Percentiles rank a stretch among this genome's conserved stretches.
These are phyloP conservation scores for Aegilops tauschii DNA, from an alignment of 176 grass and related monocot species.

Conservation along the genomic window DNA sequence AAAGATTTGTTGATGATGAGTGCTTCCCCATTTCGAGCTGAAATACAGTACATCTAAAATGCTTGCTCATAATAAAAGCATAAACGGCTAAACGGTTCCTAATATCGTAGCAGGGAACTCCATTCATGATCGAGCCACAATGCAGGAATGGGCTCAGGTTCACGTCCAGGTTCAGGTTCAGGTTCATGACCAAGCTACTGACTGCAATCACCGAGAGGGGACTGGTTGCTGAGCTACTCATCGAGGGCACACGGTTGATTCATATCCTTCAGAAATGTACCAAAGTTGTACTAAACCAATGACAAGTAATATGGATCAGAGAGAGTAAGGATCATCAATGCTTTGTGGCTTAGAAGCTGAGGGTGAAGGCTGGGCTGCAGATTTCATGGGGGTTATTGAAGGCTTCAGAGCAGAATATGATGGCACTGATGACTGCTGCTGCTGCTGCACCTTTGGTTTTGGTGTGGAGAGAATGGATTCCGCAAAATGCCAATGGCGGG, in stretches of 20 bases:
- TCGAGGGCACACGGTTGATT: too few species aligned
- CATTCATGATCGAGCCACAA: neutral
- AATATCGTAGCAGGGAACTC: neutral
- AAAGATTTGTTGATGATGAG: neutral
- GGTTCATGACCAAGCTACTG: too few species aligned
- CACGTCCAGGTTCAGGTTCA: neutral
- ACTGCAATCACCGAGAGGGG: too few species aligned
- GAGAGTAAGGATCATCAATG: too few species aligned
- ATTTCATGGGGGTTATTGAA: too few species aligned
- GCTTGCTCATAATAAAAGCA: neutral
- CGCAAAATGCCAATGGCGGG: too few species aligned
- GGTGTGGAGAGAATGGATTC: neutral
- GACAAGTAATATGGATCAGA: too few species aligned
- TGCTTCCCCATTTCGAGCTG: neutral
- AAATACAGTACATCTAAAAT: neutral
- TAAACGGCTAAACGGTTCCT: neutral
- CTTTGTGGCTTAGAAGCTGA: too few species aligned
- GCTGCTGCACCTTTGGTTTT: slow-evolving; percentile 52
- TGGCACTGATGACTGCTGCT: slow-evolving; percentile 39
- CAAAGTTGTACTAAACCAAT: too few species aligned
- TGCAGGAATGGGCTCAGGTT: neutral
- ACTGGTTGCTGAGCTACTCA: too few species aligned
- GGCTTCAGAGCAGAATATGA: slow-evolving; percentile 19
- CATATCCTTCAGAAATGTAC: too few species aligned
- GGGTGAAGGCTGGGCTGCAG: too few species aligned